Percentiles rank a stretch among this genome's conserved stretches.
These are phyloP conservation scores for Aspergillus alliaceus DNA, from an alignment of 2,329 filamentous ascomycete species.

Conservation along the genomic window DNA sequence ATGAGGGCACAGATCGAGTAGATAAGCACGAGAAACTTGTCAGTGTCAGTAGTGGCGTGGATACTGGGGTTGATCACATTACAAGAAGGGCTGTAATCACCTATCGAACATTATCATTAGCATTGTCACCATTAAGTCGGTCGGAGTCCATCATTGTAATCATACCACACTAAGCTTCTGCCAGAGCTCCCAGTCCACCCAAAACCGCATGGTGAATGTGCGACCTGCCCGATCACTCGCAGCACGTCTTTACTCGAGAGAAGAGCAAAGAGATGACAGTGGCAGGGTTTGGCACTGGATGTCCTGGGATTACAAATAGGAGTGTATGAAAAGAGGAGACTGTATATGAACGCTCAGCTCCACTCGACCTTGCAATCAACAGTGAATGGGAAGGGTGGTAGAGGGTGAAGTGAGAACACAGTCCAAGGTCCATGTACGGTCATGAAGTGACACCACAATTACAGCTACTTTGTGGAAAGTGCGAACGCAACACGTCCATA, in stretches of 20 bases:
- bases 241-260: neutral
- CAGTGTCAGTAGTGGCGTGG: conserved; percentile 24
- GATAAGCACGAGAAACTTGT: conserved; percentile 63
- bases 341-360: neutral
- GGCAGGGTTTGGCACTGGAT: neutral
- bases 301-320: neutral
- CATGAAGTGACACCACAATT: neutral
- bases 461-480: neutral
- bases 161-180: conserved; percentile 87
- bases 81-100: conserved; percentile 71
- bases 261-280: neutral
- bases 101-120: conserved; percentile 47
- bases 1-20: conserved; percentile 66
- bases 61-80: conserved; percentile 18
- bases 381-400: neutral
- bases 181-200: conserved; percentile 75
- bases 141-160: conserved; percentile 15
- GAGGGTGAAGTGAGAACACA: too few relatives aligned
- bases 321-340: neutral
- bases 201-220: conserved; percentile 52
- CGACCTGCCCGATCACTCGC: too few relatives aligned
- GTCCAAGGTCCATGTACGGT: too few relatives aligned
- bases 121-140: neutral
- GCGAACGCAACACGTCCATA: neutral
- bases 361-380: neutral